Percentiles rank a stretch among this genome's conserved stretches.
These are phyloP conservation scores for Heimioporus sp. DNA, from an alignment of 768 basidiomycete species.

Conservation along the genomic window DNA sequence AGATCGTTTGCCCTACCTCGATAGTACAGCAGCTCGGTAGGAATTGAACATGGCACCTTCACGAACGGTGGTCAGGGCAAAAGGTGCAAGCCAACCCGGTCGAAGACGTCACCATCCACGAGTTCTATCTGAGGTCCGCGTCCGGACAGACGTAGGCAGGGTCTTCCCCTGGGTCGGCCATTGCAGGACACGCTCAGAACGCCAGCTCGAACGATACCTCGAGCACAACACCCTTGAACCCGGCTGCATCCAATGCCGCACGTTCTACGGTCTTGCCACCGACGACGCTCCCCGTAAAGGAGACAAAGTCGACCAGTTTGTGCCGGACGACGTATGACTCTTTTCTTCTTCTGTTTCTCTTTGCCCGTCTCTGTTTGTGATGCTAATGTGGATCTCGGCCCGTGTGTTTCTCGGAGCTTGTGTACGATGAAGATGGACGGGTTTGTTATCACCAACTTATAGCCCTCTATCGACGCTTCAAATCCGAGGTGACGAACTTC, in stretches of 20 bases:
- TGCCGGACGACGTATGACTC: constrained; percentile 66
- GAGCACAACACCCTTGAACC: constrained; percentile 85
- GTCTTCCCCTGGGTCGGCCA: constrained; percentile 70
- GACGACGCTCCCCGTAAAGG: constrained; percentile 86
- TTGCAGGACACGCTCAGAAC: not conserved
- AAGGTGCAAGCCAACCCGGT: not conserved
- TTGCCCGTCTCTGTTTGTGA: too few relatives aligned
- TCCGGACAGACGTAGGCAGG: constrained; percentile 93
- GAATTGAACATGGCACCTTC: constrained; percentile 94
- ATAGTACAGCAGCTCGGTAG: constrained; percentile 93
- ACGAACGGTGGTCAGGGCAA: not conserved
- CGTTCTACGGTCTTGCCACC: constrained; percentile 74
- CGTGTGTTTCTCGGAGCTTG: too few relatives aligned
- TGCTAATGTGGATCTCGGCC: too few relatives aligned
- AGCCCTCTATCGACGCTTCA: too few relatives aligned
- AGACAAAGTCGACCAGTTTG: constrained; percentile 71
- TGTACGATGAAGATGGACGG: too few relatives aligned
- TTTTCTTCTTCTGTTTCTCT: too few relatives aligned
- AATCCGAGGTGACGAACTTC: too few relatives aligned
- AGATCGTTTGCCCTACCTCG: constrained; percentile 53
- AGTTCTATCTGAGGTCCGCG: constrained; percentile 86
- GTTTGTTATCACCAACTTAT: too few relatives aligned
- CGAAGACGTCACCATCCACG: constrained; percentile 68
- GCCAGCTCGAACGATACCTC: constrained; percentile 51
- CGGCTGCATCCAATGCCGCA: constrained; percentile 59